A percentile compares a stretch with the other conserved stretches of the same genome.
phyloP scores from a whole-genome alignment of 2,329 filamentous ascomycete species.

The Colletotrichum sidae region DNA sequence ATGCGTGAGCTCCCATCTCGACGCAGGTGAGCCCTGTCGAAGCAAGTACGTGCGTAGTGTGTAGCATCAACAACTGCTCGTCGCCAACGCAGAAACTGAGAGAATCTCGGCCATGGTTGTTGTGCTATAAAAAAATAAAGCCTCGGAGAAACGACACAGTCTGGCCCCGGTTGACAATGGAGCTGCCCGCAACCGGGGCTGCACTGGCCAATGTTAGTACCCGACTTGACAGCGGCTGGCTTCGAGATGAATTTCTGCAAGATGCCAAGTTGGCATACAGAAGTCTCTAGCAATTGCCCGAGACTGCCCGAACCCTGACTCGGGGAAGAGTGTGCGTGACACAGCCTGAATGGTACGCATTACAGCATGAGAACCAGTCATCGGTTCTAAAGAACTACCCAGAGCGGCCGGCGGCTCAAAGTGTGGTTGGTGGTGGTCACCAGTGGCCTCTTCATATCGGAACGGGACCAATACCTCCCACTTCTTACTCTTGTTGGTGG shows the following conservation, averaged over 20 bases:
- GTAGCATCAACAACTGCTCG: conserved; percentile 4
- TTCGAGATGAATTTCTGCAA: conserved; percentile 1
- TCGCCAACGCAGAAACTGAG: not conserved
- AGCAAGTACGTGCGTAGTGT: not conserved
- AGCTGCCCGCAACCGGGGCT: not conserved
- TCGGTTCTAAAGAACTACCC: not conserved
- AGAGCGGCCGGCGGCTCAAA: conserved; percentile 20
- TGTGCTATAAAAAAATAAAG: not conserved
- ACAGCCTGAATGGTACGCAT: not conserved
- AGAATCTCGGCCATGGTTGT: not conserved
- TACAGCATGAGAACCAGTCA: not conserved
- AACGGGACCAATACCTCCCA: too few species aligned
- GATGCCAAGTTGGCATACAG: not conserved
- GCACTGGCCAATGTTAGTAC: conserved; percentile 8
- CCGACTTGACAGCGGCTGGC: not conserved
- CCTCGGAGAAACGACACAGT: conserved; percentile 18
- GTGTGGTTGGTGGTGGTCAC: not conserved
- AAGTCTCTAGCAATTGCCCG: not conserved
- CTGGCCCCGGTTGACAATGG: conserved; percentile 1
- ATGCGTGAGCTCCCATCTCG: not conserved
- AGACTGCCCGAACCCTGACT: conserved; percentile 12
- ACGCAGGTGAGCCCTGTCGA: conserved; percentile 11
- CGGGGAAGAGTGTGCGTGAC: not conserved
- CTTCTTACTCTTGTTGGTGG: too few species aligned
- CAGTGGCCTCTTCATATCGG: too few species aligned